Base-by-base conservation (phyloP, 164 flowering plant genomes). In the Magnolia officinalis region DNA sequence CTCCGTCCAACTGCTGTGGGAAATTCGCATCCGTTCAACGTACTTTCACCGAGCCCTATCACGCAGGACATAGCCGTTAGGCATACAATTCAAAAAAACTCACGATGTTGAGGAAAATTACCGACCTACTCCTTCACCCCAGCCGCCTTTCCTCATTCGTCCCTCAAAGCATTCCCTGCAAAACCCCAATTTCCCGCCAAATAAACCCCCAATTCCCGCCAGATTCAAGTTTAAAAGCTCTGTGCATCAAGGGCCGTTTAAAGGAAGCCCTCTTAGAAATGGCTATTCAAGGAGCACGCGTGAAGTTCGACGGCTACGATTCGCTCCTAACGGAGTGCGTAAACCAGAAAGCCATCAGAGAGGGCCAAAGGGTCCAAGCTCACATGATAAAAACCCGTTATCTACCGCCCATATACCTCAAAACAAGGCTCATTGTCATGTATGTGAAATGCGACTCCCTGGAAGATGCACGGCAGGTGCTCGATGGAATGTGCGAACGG, bases 371-470 rank as follows among this genome's bases (percentile, higher is more conserved):
- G 67, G 85, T 80, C 68, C 85, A 83, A 61, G 79, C 72, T 45
- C 85, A 80, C 74, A 83, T 83, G 80, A 83, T 83, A 21, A 80
- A 73, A 74, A 76, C 81, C 63, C 75, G 37, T 59, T 83, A 83
- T 52, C 64, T 64, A 2, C 83, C 81, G 1, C 74, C 81, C 5
- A 72, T 76, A 5, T 83, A 78, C 63, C 80, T 80, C 24, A 24
- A 71, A 23, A 83, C 80, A n/a, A 80, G 83, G 76, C 75, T 83
- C 9, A 70, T 83, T 0, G 79, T 80, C 7, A 26, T 83, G 63
- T 83, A 80, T 29, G 4, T 58, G 8, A 83, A 83, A 68, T 80
- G 79, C 23, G 77, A 74, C 70, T n/a, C 14, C 4, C 50, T 83
- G 37, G 73, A 24, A 19, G 79, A 80, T 52, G 85, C 83, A 8